Percentiles rank a stretch among this genome's conserved stretches.
Conservation (phyloP, 441 rosid species). For the Gossypium trilobum region DNA sequence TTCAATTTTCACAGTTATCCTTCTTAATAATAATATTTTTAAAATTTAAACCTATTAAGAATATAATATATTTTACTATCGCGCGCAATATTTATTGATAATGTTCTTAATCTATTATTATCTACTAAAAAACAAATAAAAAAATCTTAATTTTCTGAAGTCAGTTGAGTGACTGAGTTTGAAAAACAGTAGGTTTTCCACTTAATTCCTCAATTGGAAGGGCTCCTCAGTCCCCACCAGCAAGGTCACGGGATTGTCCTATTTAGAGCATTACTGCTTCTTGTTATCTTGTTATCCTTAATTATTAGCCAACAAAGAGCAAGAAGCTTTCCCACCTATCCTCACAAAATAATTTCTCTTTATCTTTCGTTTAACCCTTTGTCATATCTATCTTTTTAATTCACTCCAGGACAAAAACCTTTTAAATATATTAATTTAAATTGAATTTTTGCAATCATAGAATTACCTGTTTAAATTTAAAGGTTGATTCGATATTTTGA, state of each 20-base stretch:
- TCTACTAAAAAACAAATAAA: not conserved
- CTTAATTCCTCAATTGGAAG: not conserved
- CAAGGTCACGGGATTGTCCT: conserved; percentile 22
- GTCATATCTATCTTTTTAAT: not conserved
- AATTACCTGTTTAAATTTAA: not conserved
- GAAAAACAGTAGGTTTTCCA: not conserved
- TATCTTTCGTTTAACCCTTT: not conserved
- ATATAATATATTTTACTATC: too few relatives aligned
- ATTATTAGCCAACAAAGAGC: not conserved
- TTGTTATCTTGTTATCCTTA: not conserved
- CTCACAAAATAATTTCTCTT: not conserved
- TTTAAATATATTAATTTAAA: too few relatives aligned
- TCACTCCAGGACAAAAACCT: not conserved
- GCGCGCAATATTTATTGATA: not conserved
- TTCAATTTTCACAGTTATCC: too few relatives aligned
- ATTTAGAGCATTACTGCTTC: not conserved
- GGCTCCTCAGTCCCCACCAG: conserved; percentile 15
- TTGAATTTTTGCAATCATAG: not conserved
- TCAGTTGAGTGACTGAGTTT: not conserved
- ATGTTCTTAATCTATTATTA: not conserved
- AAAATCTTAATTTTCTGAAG: not conserved
- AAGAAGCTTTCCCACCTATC: not conserved
- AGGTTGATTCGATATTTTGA: not conserved
- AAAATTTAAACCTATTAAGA: not conserved
- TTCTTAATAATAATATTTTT: not conserved